Base-by-base conservation (phyloP, 805 yeast genomes). In the Candida berthetii region DNA sequence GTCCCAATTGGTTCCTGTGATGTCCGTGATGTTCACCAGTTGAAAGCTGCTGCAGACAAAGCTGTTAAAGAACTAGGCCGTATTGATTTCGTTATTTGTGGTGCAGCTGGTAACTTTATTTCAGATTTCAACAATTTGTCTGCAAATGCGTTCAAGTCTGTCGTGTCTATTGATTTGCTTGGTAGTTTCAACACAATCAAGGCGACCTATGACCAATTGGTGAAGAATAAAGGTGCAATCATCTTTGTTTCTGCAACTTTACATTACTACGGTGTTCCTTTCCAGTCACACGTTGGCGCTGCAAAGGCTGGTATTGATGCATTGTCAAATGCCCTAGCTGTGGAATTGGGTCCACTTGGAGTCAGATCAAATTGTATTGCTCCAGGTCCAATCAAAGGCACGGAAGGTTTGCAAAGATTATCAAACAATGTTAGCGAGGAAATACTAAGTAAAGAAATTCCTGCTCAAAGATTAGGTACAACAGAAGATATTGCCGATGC, bases 261-360 rank as follows among this genome's bases (percentile, higher is more conserved):
- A 45, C 97, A 91, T 63, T 86, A 85, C 61, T 76, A 79, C 52
- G 97, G 97, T 10, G 78, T 85, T 24, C 96, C 96, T 13, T 80
- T 84, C 66, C 97, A 91, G 64, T 54, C 80, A 6, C 97, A 91
- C 55, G 96, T 89, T 3, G 83, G 90, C 6, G 96, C 97, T 0
- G 97, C 97, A 3, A 91, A 91, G 64, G 96, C 97, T 1, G 98
- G 96, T 20, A 74, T 91, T 34, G 98, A 91, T 60, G 95, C 96
- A 3, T 68, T 90, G 31, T 78, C 87, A 22, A 80, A 83, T 48
- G 82, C 89, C 2, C 64, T 90, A 44, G 95, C 96, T 2, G 93
- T 89, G 6, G 98, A 90, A 63, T 69, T 87, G 41, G 97, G 97
- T 1, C 96, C 96, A 2, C 58, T 86, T 42, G 97, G 97, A 5